Evolutionary conservation across 2,329 filamentous ascomycete species (phyloP).

Genomic region (Aspergillus eucalypticola): DNA sequence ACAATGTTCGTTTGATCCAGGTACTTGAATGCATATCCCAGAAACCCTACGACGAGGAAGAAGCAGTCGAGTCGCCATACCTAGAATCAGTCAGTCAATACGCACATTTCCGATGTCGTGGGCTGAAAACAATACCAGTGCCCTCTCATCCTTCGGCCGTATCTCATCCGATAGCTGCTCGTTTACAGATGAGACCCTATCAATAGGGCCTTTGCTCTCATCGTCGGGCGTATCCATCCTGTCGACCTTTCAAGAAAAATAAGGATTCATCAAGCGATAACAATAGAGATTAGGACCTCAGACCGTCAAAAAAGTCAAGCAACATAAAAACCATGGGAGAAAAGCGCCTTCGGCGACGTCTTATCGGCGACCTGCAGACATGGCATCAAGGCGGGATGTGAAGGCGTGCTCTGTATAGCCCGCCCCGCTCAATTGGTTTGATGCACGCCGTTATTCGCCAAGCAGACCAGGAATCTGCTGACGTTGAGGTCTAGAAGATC

Average conservation of each 20-base stretch:
- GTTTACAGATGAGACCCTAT: neutral
- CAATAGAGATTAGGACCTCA: no score
- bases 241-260: no score
- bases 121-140: neutral
- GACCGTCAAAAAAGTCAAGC: neutral
- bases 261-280: no score
- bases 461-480: neutral
- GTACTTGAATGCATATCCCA: slow-evolving; percentile 14
- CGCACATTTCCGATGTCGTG: neutral
- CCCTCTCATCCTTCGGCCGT: neutral
- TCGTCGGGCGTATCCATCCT: neutral
- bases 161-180: neutral
- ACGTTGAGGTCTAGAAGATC: no score
- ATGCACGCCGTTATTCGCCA: neutral
- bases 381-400: slow-evolving; percentile 8
- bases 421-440: neutral
- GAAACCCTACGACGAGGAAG: slow-evolving; percentile 9
- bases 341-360: neutral
- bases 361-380: neutral
- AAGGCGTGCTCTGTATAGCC: slow-evolving; percentile 4
- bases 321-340: neutral
- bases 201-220: neutral
- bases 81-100: neutral
- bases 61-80: slow-evolving; percentile 10
- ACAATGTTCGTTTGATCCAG: slow-evolving; percentile 14